Evolutionary conservation across 805 yeast species (phyloP), one percentile per base, ranked within the genome.

Genomic region (Blastobotrys mokoenaii): DNA sequence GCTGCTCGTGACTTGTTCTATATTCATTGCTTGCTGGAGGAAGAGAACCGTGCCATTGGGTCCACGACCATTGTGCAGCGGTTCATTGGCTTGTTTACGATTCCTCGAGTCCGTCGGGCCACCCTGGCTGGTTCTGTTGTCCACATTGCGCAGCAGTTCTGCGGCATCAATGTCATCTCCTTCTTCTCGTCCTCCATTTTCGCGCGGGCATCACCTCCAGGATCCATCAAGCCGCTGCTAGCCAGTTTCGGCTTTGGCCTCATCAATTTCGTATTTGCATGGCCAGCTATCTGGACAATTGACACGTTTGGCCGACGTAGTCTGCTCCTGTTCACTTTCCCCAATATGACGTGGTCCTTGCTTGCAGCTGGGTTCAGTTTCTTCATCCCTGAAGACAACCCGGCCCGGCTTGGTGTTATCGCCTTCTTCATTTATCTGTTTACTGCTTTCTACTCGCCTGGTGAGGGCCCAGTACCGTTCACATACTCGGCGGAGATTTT

Each of bases 391-490:
- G 65, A 64, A 34, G 71, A 69, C 1, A 56, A 55, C 25, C 57
- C 56, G 16, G 59, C 73, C 10, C 72, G 84, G 55, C 64, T 82
- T 47, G 95, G 80, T 3, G 70, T 80, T 44, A 79, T 84, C 45
- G 69, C 82, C 7, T 66, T 78, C 48, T 93, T 93, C 53, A 79
- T 86, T 47, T 85, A 84, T 61, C 59, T 85, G 31, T 85, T 75
- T 64, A 69, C 86, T 0, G 73, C 77, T 39, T 80, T 82, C 45
- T 85, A 85, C 64, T 82, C 93, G 0, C 76, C 82, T 2, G 89
- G 93, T 47, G 87, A 82, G 59, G 95, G 95, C 38, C 93, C 93
- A 12, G 90, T 85, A 41, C 94, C 95, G 3, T 85, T 86, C 67
- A 82, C 90, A 1, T 82, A 84, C 58, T 35, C 40, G 17, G 44